These are phyloP conservation scores for Pisolithus marmoratus DNA, from an alignment of 768 basidiomycete species.

Conservation along the genomic window DNA sequence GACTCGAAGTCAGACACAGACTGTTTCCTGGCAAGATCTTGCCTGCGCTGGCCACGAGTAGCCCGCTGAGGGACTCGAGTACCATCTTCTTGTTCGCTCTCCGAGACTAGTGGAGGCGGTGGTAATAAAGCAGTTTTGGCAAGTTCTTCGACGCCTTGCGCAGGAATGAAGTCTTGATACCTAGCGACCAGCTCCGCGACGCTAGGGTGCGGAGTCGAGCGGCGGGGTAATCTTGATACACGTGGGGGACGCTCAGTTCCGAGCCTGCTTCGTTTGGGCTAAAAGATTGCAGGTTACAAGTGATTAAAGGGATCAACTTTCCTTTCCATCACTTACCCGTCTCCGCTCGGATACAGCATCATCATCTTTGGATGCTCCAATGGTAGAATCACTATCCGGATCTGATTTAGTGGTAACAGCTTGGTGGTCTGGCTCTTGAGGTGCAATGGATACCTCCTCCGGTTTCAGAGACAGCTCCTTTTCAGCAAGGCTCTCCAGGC, in stretches of 20 bases:
- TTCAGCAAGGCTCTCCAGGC: slow-evolving; percentile 17
- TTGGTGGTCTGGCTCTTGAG: slow-evolving; percentile 7
- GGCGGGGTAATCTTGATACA: slow-evolving; percentile 60
- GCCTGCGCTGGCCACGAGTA: slow-evolving; percentile 44
- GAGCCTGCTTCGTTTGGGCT: slow-evolving; percentile 19
- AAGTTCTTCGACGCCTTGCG: slow-evolving; percentile 66
- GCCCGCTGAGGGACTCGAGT: slow-evolving; percentile 28
- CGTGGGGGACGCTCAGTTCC: slow-evolving; percentile 21
- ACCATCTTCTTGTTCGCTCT: slow-evolving; percentile 73
- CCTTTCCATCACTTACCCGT: slow-evolving; percentile 18
- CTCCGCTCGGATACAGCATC: slow-evolving; percentile 13
- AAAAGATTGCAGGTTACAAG: slow-evolving; percentile 9
- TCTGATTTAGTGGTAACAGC: slow-evolving; percentile 42
- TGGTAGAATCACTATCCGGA: slow-evolving; percentile 80
- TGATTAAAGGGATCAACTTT: slow-evolving; percentile 17
- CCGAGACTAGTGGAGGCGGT: slow-evolving; percentile 49
- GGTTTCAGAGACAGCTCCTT: slow-evolving; percentile 12
- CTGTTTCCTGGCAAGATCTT: slow-evolving; percentile 43
- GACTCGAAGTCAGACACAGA: slow-evolving; percentile 85
- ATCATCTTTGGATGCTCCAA: slow-evolving; percentile 47
- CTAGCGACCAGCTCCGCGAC: slow-evolving; percentile 85
- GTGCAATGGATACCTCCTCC: slow-evolving; percentile 10
- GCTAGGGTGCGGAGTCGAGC: slow-evolving; percentile 48
- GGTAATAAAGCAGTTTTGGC: slow-evolving; percentile 67
- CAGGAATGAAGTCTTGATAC: slow-evolving; percentile 72